Conservation (phyloP, 129 eudicot genomes). For the Lactuca saligna region DNA sequence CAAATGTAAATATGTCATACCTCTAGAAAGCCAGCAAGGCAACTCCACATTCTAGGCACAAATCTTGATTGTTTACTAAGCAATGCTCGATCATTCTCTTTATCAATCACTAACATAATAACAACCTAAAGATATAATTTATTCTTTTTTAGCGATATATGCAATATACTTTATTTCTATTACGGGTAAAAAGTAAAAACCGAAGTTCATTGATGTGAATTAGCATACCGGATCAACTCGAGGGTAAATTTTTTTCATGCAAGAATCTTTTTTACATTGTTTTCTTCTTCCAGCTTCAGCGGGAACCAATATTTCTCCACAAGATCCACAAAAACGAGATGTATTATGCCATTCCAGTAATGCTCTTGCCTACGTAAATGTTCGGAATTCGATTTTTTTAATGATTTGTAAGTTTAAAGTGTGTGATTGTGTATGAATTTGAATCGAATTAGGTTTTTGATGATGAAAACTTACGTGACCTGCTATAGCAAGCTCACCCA, state of each 20-base stretch:
- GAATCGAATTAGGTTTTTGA: not conserved
- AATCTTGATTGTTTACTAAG: slow-evolving; percentile 73
- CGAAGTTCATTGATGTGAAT: slow-evolving; percentile 7
- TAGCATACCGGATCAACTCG: slow-evolving; percentile 80
- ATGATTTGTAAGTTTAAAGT: slow-evolving; percentile 1
- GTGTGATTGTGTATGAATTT: not conserved
- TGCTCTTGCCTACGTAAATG: slow-evolving; percentile 66
- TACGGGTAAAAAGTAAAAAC: too few species aligned
- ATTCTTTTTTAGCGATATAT: too few species aligned
- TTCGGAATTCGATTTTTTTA: not conserved
- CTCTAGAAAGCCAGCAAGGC: slow-evolving; percentile 92
- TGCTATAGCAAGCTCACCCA: slow-evolving; percentile 88
- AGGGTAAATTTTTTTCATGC: slow-evolving; percentile 83
- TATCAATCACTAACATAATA: slow-evolving; percentile 86
- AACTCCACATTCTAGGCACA: slow-evolving; percentile 96
- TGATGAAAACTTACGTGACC: slow-evolving; percentile 65
- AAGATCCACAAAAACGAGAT: slow-evolving; percentile 80
- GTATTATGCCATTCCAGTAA: slow-evolving; percentile 78
- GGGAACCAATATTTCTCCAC: slow-evolving; percentile 66
- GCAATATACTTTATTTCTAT: too few species aligned
- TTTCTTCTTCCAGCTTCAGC: slow-evolving; percentile 85
- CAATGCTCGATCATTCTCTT: slow-evolving; percentile 73
- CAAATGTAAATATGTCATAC: slow-evolving; percentile 24
- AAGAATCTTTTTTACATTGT: slow-evolving; percentile 63
- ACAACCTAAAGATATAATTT: too few species aligned